Evolutionary conservation across 2,329 filamentous ascomycete species (phyloP).

Genomic region (Sclerotinia minor): DNA sequence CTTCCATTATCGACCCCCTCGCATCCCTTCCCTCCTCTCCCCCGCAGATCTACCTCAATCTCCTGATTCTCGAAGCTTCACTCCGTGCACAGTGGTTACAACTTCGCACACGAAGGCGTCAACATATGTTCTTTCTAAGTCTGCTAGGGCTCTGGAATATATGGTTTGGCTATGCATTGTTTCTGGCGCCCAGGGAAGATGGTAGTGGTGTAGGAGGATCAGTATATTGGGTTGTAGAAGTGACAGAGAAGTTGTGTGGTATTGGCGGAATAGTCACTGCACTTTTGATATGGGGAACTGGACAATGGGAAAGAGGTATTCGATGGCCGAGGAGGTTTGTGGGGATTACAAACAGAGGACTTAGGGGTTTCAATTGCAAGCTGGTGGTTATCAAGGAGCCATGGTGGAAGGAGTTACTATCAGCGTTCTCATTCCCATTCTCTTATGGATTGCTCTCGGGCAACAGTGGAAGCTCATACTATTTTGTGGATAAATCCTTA

Average conservation of each 20-base stretch:
- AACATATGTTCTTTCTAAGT: conserved; percentile 89
- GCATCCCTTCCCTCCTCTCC: conserved; percentile 43
- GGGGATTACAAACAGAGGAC: conserved; percentile 80
- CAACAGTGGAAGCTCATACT: conserved; percentile 68
- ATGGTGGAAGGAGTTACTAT: conserved; percentile 76
- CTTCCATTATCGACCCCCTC: conserved; percentile 40
- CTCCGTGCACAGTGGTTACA: conserved; percentile 91
- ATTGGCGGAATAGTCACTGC: conserved; percentile 87
- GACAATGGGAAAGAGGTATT: conserved; percentile 93
- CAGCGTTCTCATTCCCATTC: conserved; percentile 73
- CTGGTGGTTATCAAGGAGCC: conserved; percentile 83
- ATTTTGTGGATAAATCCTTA: conserved; percentile 68
- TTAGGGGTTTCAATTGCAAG: conserved; percentile 94
- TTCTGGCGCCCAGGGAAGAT: conserved; percentile 94
- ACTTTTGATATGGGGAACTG: conserved; percentile 87
- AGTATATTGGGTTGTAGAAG: conserved; percentile 95
- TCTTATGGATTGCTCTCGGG: conserved; percentile 73
- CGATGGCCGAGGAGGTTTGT: conserved; percentile 94
- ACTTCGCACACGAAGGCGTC: conserved; percentile 79
- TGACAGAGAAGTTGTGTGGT: conserved; percentile 84
- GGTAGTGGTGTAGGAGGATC: conserved; percentile 86
- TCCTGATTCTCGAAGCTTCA: conserved; percentile 93
- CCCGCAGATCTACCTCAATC: conserved; percentile 83
- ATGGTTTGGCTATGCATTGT: conserved; percentile 86
- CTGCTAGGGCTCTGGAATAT: conserved; percentile 77